These are phyloP conservation scores for Boletellus deceptivus DNA, from an alignment of 1,284 basidiomycete genomes.

Conservation along the genomic window DNA sequence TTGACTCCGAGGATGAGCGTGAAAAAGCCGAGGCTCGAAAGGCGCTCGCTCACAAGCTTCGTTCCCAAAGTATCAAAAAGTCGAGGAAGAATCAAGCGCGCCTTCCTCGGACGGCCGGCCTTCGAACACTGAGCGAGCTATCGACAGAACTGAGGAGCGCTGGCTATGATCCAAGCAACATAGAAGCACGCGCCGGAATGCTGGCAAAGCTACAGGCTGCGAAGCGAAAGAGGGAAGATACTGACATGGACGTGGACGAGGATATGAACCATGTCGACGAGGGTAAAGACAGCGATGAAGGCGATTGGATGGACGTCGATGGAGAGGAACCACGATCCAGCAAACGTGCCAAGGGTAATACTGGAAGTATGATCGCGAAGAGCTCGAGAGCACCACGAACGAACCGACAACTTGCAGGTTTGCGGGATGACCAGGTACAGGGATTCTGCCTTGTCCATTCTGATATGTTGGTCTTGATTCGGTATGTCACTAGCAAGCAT, in stretches of 20 bases:
- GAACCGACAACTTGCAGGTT: constrained; percentile 76
- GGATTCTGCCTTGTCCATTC: constrained; percentile 1
- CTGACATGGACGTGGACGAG: constrained; percentile 45
- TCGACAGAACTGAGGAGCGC: constrained; percentile 79
- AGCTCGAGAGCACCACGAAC: constrained; percentile 60
- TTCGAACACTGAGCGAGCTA: constrained; percentile 87
- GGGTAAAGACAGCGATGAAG: constrained; percentile 41
- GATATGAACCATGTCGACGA: constrained; percentile 55
- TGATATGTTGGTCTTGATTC: background rate
- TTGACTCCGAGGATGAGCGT: constrained; percentile 91
- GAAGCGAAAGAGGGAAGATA: constrained; percentile 67
- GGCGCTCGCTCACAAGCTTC: constrained; percentile 71
- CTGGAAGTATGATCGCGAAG: constrained; percentile 52
- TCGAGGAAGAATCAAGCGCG: constrained; percentile 82
- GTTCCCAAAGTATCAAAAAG: constrained; percentile 82
- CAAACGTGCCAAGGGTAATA: constrained; percentile 63
- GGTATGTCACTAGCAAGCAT: constrained; percentile 56
- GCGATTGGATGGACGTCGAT: constrained; percentile 68
- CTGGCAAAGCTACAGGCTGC: constrained; percentile 77
- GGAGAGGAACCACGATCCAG: constrained; percentile 53
- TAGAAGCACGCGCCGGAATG: constrained; percentile 85
- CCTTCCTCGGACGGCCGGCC: constrained; percentile 83
- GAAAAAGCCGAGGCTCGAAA: constrained; percentile 69
- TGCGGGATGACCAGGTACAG: constrained; percentile 70
- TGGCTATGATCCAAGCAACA: constrained; percentile 85